Conservation (phyloP, 2,329 filamentous ascomycete genomes). For the Exophiala xenobiotica region DNA sequence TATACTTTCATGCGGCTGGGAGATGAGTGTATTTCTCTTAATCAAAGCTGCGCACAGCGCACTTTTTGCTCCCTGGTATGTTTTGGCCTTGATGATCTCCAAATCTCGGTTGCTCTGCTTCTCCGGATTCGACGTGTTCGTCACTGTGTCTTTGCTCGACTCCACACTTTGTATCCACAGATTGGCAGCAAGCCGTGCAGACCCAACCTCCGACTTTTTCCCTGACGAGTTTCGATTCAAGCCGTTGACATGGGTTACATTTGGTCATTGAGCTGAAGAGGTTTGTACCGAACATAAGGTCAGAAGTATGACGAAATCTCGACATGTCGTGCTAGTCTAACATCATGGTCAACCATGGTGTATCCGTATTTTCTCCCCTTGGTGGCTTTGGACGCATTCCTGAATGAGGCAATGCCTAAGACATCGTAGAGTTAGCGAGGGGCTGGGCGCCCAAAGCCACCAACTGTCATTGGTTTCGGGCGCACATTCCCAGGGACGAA, state of each 20-base stretch:
- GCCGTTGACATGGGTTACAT: too few species aligned
- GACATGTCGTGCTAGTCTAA: too few species aligned
- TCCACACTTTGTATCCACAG: constrained; percentile 5
- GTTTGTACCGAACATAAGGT: too few species aligned
- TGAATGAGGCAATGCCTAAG: background rate
- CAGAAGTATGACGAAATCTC: too few species aligned
- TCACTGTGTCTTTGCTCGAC: constrained; percentile 1
- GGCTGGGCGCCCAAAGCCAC: background rate
- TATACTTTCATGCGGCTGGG: constrained; percentile 1
- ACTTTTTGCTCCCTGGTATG: constrained; percentile 8
- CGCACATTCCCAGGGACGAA: constrained; percentile 20
- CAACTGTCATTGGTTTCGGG: constrained; percentile 4
- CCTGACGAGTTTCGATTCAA: too few species aligned
- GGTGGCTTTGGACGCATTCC: background rate
- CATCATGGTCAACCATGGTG: too few species aligned
- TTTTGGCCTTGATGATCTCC: background rate
- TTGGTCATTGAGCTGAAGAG: too few species aligned
- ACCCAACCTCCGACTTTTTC: background rate
- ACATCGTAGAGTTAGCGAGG: background rate
- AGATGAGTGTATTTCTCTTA: constrained; percentile 4
- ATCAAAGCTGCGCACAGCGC: constrained; percentile 19
- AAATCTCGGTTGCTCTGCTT: background rate
- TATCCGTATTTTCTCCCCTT: background rate
- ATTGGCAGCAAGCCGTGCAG: background rate
- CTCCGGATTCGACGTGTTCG: background rate